Evolutionary conservation across 1,284 basidiomycete species (phyloP), one percentile per base, ranked within the genome.

Genomic region (Pseudozyma hubeiensis): DNA sequence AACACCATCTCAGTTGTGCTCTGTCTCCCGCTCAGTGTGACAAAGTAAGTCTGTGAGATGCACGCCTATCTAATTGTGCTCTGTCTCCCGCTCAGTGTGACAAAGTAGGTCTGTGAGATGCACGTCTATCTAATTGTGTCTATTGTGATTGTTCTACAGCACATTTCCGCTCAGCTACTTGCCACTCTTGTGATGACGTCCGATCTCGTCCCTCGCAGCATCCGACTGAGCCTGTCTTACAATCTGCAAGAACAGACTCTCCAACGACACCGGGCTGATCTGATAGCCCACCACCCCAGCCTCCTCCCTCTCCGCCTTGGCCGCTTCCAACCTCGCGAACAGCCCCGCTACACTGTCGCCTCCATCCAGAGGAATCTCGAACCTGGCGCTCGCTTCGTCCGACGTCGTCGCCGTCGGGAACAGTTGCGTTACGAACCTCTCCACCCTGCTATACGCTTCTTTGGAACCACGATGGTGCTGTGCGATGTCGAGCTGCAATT

Each of bases 371-470:
- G 91, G 91, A 13, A 92, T 90, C 78, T 92, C 90, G 78, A 91
- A 92, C 7, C 91, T 89, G 1, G 90, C 91, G 1, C 90, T 90
- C 11, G 92, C 90, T 76, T 92, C 91, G 75, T 92, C 90, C 7
- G 88, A 89, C 85, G 89, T 88, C n/a, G 87, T 88, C 43, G 88
- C 88, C 11, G 88, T 89, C 11, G 89, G 89, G 54, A 92, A 89
- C 5, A 84, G 87, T 1, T 17, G 44, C 13, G 88, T 82, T 88
- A 93, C 91, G 45, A 91, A 86, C 7, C 86, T 81, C 35, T 90
- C 88, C 1, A 90, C 89, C 44, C 86, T 86, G 84, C 44, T 91
- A 90, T 58, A 89, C 16, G 47, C 52, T 7, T 56, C 50, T 19
- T 30, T 24, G 17, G 53, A 57, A 3, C 51, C 51, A 3, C 64